Conservation (phyloP, 2,329 filamentous ascomycete genomes). For the Coniochaeta sp. region DNA sequence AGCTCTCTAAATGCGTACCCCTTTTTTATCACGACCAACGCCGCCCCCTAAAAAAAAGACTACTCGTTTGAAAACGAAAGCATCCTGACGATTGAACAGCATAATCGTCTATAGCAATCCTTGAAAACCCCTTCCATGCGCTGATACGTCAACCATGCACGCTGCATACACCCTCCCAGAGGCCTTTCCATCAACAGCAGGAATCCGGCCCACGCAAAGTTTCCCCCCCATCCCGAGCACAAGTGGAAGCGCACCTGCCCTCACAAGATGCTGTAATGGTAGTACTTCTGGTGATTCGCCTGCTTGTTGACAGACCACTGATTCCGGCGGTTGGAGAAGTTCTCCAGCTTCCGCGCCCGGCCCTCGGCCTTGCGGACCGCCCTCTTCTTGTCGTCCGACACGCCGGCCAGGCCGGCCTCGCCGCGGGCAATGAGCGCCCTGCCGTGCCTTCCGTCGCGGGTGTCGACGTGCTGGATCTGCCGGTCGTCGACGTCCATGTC, state of each 20-base stretch:
- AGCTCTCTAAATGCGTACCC: background rate
- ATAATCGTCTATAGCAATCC: background rate
- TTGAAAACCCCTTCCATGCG: background rate
- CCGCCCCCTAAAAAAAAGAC: background rate
- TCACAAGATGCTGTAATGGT: slow-evolving; percentile 33
- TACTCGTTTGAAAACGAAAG: background rate
- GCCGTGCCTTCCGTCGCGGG: slow-evolving; percentile 8
- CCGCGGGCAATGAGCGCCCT: slow-evolving; percentile 10
- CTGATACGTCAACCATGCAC: background rate
- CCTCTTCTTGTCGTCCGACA: slow-evolving; percentile 7
- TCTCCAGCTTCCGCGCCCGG: slow-evolving; percentile 58
- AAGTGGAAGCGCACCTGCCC: background rate
- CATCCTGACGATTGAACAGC: background rate
- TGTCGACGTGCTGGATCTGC: slow-evolving; percentile 2
- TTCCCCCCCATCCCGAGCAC: background rate
- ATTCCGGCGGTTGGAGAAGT: slow-evolving; percentile 53
- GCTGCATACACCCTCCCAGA: background rate
- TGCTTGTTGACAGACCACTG: slow-evolving; percentile 66
- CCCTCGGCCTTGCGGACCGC: slow-evolving; percentile 42
- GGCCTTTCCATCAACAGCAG: background rate
- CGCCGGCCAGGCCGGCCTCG: slow-evolving; percentile 10
- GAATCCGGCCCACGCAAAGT: background rate
- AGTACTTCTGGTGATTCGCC: slow-evolving; percentile 64
- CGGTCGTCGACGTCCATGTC: slow-evolving; percentile 15
- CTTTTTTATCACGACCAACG: background rate